phyloP scores from a whole-genome alignment of 345 rosid species.

The Salix koriyanagi region DNA sequence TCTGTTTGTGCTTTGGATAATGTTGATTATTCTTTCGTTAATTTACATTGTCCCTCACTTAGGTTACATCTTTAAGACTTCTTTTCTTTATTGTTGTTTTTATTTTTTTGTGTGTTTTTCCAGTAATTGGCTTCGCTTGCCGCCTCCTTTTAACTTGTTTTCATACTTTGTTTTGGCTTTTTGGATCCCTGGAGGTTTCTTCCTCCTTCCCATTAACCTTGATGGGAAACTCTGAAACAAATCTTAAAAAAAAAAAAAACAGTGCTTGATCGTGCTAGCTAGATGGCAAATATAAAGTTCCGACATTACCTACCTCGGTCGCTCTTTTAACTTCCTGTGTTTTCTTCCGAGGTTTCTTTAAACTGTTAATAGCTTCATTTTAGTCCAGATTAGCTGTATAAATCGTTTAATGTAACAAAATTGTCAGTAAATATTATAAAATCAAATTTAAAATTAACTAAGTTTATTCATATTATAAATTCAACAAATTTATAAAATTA shows the following conservation, averaged over 20 bases:
- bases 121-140: background rate
- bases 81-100: background rate
- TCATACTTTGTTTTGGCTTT: background rate
- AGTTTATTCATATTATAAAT: no score
- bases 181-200: background rate
- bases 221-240: no score
- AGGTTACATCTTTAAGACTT: slow-evolving; percentile 21
- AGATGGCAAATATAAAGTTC: no score
- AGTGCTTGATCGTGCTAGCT: no score
- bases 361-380: no score
- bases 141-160: background rate
- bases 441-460: no score
- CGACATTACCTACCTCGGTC: no score
- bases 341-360: background rate
- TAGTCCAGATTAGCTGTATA: background rate
- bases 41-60: slow-evolving; percentile 23
- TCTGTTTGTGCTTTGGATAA: background rate
- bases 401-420: background rate
- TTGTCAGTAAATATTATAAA: no score
- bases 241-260: no score
- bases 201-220: background rate
- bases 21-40: background rate
- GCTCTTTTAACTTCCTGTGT: no score
- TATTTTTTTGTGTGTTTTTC: background rate
- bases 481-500: no score